A percentile compares a stretch with the other conserved stretches of the same genome.
phyloP scores from a whole-genome alignment of 192 early-diverging fungal genomes.

The Coemansia sp. region DNA sequence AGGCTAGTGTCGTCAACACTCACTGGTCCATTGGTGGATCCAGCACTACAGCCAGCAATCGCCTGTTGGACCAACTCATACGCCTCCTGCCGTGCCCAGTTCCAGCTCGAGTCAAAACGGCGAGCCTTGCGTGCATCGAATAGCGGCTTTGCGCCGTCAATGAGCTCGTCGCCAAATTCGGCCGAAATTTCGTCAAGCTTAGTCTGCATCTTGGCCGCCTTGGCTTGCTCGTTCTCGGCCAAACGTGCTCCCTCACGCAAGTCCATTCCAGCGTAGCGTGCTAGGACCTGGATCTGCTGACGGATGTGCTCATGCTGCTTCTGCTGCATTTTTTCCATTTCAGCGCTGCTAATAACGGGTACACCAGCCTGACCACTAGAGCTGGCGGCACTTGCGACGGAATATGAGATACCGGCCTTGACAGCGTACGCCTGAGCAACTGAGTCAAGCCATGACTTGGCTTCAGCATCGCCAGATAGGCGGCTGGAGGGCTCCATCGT shows the following conservation, averaged over 20 bases:
- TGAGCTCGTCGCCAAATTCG: conserved; percentile 79
- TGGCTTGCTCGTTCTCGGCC: conserved; percentile 64
- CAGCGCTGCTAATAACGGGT: conserved; percentile 87
- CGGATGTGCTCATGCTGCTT: conserved; percentile 72
- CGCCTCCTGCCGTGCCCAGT: conserved; percentile 75
- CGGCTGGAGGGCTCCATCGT: conserved; percentile 83
- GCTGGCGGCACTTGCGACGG: conserved; percentile 39
- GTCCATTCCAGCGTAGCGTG: conserved; percentile 77
- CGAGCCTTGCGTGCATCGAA: conserved; percentile 85
- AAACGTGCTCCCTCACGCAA: conserved; percentile 70
- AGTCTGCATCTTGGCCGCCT: conserved; percentile 64
- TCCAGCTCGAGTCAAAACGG: conserved; percentile 92
- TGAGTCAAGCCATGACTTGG: conserved; percentile 80
- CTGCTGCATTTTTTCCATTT: conserved; percentile 77
- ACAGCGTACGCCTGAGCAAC: conserved; percentile 74
- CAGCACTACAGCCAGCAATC: conserved; percentile 61
- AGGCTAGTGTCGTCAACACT: conserved; percentile 62
- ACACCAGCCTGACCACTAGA: conserved; percentile 20
- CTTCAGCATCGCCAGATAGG: conserved; percentile 73
- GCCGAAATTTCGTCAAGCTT: conserved; percentile 75
- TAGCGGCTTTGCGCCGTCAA: conserved; percentile 76
- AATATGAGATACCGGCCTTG: conserved; percentile 71
- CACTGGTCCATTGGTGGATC: conserved; percentile 61
- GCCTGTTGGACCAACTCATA: conserved; percentile 72
- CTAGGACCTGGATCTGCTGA: conserved; percentile 81